A percentile compares a stretch with the other conserved stretches of the same genome.
phyloP scores from a whole-genome alignment of 73 alveolate genomes.

The Paramecium sonneborni region DNA sequence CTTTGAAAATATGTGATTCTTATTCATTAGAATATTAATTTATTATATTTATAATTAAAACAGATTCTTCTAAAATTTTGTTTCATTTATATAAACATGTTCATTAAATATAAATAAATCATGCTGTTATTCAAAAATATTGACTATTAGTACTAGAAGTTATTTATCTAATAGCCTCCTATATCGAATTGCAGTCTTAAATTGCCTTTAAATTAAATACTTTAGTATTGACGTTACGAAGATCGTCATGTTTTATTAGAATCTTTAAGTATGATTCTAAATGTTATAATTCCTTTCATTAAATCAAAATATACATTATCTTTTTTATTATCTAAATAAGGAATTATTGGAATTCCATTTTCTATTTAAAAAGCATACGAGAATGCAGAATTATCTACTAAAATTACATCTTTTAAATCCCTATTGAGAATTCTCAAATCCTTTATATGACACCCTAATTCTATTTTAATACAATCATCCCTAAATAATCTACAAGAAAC shows the following conservation, averaged over 20 bases:
- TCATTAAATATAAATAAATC: neutral
- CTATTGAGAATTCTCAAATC: slow-evolving; percentile 73
- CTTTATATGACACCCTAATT: slow-evolving; percentile 71
- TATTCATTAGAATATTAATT: neutral
- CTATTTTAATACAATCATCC: slow-evolving; percentile 71
- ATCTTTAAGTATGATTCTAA: neutral
- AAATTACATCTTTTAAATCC: slow-evolving; percentile 72
- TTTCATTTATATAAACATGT: neutral
- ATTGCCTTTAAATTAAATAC: neutral
- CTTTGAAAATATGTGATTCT: neutral
- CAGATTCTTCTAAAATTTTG: neutral
- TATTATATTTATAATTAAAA: neutral
- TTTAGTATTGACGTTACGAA: neutral
- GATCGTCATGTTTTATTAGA: neutral
- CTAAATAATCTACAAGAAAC: slow-evolving; percentile 72
- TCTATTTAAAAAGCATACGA: slow-evolving; percentile 84
- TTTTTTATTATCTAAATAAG: slow-evolving; percentile 84
- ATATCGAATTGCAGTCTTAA: neutral
- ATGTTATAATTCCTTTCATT: neutral
- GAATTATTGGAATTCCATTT: slow-evolving; percentile 92
- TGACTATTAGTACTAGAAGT: neutral
- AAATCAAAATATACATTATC: slow-evolving; percentile 68
- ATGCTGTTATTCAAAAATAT: neutral
- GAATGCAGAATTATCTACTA: slow-evolving; percentile 87
- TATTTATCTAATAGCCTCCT: neutral